Evolutionary conservation across 306 rosid species (phyloP).

Genomic region (Datisca glomerata): DNA sequence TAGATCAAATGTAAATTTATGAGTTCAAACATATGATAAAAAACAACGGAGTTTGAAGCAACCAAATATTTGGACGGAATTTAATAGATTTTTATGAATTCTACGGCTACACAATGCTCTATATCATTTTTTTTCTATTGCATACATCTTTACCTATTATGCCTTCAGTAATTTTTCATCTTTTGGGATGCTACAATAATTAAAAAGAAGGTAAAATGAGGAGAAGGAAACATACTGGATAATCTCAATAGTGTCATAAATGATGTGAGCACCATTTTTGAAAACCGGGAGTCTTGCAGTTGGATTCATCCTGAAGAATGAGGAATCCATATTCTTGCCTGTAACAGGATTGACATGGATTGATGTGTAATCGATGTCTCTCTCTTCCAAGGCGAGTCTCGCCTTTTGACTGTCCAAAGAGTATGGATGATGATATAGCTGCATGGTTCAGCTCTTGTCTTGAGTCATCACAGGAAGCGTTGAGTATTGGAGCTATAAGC

Average conservation of each 20-base stretch:
- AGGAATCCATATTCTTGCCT: constrained; percentile 77
- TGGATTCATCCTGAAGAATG: constrained; percentile 66
- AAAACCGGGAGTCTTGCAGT: constrained; percentile 72
- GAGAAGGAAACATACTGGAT: constrained; percentile 55
- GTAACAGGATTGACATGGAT: constrained; percentile 83
- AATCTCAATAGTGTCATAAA: constrained; percentile 63
- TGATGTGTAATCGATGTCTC: constrained; percentile 74
- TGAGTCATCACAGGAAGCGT: not conserved
- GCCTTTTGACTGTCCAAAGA: constrained; percentile 84
- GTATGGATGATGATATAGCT: constrained; percentile 88
- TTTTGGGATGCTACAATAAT: not conserved
- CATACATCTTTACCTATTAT: too few species aligned
- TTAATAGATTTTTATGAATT: too few species aligned
- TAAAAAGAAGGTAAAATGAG: constrained; percentile 3
- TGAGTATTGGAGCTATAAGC: too few species aligned
- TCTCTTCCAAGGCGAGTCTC: constrained; percentile 92
- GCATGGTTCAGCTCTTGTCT: constrained; percentile 39
- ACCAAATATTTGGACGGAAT: too few species aligned
- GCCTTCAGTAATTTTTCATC: too few species aligned
- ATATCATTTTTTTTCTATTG: too few species aligned
- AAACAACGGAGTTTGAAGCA: too few species aligned
- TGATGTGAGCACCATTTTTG: constrained; percentile 76
- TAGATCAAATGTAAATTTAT: too few species aligned
- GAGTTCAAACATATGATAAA: too few species aligned
- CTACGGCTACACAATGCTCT: too few species aligned